phyloP scores from a whole-genome alignment of 805 yeast genomes.

The Zygoascus bituminiphila region DNA sequence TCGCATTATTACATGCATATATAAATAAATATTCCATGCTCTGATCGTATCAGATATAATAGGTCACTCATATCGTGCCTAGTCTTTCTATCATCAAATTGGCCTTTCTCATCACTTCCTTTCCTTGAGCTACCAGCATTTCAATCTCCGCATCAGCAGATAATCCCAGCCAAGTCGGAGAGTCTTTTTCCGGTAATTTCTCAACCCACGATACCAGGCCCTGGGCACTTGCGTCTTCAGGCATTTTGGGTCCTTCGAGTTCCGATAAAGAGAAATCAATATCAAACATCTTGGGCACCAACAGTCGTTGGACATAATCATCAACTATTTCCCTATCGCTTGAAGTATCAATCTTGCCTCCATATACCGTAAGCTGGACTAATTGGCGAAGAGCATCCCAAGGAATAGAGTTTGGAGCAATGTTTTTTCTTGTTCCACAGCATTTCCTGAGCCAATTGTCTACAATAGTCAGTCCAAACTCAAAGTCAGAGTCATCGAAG shows the following conservation, averaged over 20 bases:
- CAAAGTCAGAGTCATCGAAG: constrained; percentile 65
- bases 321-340: constrained; percentile 17
- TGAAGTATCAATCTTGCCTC: constrained; percentile 33
- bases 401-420: constrained; percentile 42
- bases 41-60: too few species aligned
- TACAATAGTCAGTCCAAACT: constrained; percentile 39
- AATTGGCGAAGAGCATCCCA: constrained; percentile 46
- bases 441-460: constrained; percentile 33
- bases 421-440: constrained; percentile 27
- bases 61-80: neutral
- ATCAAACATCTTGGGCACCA: constrained; percentile 18
- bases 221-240: constrained; percentile 37
- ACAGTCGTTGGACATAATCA: constrained; percentile 12
- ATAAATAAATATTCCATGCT: too few species aligned
- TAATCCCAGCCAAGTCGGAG: constrained; percentile 48
- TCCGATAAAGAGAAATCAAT: constrained; percentile 27
- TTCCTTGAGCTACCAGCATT: constrained; percentile 15
- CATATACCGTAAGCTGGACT: constrained; percentile 52
- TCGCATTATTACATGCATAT: too few species aligned
- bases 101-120: neutral
- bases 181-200: constrained; percentile 43
- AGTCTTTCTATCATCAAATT: neutral
- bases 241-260: constrained; percentile 27
- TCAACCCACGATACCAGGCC: constrained; percentile 43
- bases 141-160: constrained; percentile 35